Evolutionary conservation across 2,329 filamentous ascomycete species (phyloP), one percentile per base, ranked within the genome.

Genomic region (Capronia americana): DNA sequence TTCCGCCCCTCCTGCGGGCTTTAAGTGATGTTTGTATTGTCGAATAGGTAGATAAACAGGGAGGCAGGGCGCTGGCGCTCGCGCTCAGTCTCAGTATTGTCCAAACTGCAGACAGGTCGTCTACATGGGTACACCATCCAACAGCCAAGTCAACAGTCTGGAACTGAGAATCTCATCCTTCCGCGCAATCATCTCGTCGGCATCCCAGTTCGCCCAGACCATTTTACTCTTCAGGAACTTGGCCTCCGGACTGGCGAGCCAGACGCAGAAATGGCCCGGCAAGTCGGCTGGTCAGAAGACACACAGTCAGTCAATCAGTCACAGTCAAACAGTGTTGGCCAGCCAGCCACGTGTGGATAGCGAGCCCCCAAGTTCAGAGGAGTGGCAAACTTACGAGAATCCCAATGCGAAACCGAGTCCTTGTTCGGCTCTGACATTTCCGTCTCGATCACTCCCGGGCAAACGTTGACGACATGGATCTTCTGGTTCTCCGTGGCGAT

Each of bases 401-500:
- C 59, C 38, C 46, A n/a, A 30, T 46, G 34, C 17, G n/a, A 10
- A 7, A 48, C 50, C 1, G 51, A 23, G 24, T 44, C 28, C 24
- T 32, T 46, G 57, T 30, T 58, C 61, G 66, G 70, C n/a, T 63
- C 69, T 38, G 67, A 64, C 70, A 72, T 72, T 23, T 67, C 69
- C 23, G 69, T 72, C 10, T 65, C 8, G 3, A 72, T 50, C n/a
- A 71, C 46, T 17, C 70, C 70, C 6, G 70, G 70, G 53, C 65
- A 64, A 3, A 72, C 53, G 64, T 72, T 68, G 53, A 69, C 61
- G 50, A 72, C 53, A 24, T 69, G 67, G 12, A 72, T 41, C 17
- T 61, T 55, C n/a, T 67, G 69, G 10, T 65, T 65, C 41, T 71
- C 69, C 84, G 97, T 93, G 74, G 87, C 84, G 74, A 98, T 89